A percentile compares a stretch with the other conserved stretches of the same genome.
Evolutionary conservation across 768 basidiomycete genomes (phyloP).

Genomic region (Saitozyma podzolica): DNA sequence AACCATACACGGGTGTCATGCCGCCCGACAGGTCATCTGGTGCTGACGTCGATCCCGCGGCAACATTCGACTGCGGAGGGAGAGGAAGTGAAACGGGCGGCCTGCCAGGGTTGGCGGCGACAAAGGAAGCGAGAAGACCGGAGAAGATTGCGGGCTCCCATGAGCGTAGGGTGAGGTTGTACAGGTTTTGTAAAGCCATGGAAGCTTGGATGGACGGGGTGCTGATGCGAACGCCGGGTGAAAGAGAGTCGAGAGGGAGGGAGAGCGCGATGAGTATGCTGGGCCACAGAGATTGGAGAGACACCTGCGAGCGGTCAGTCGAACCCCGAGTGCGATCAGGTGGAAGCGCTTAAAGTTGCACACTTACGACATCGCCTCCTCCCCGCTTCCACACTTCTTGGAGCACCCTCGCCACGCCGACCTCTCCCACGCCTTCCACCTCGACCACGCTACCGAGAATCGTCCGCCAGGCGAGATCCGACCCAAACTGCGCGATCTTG

Average conservation of each 20-base stretch:
- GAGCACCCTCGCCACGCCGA: conserved; percentile 31
- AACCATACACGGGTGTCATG: conserved; percentile 10
- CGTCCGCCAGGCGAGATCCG: conserved; percentile 42
- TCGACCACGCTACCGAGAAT: conserved; percentile 40
- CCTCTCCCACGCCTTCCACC: conserved; percentile 38
- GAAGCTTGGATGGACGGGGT: conserved; percentile 34
- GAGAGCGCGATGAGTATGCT: conserved; percentile 33
- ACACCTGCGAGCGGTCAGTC: neutral
- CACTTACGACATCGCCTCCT: conserved; percentile 40
- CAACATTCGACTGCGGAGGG: conserved; percentile 1
- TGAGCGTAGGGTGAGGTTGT: conserved; percentile 41
- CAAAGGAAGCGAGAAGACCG: conserved; percentile 33
- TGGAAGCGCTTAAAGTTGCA: neutral
- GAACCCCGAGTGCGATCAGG: neutral
- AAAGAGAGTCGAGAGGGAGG: conserved; percentile 7
- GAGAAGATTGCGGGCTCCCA: conserved; percentile 44
- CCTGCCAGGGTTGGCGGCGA: conserved; percentile 1
- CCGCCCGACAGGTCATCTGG: neutral
- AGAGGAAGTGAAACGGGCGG: neutral
- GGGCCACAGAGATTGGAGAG: conserved; percentile 12
- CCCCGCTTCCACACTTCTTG: conserved; percentile 44
- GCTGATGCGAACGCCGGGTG: conserved; percentile 16
- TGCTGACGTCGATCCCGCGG: neutral
- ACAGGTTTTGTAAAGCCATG: conserved; percentile 36
- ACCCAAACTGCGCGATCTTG: conserved; percentile 20